Evolutionary conservation across 495 filamentous ascomycete species (phyloP), one percentile per base, ranked within the genome.

Genomic region (Neurospora tetrasperma): DNA sequence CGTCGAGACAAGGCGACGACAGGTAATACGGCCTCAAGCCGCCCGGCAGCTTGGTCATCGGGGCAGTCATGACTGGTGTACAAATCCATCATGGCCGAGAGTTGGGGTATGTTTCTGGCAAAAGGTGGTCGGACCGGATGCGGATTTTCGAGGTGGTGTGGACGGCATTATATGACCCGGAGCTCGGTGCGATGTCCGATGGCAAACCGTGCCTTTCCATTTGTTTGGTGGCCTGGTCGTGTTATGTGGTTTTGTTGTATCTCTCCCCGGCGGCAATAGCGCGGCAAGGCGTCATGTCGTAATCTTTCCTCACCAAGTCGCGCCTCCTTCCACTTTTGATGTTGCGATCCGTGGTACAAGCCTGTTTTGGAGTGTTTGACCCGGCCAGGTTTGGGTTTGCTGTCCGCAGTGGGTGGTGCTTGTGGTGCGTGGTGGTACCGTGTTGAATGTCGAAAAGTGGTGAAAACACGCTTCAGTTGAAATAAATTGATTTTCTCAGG

Each of bases 401-500:
- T 62, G 23, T 62, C 54, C 54, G 23, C 11, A 31, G 27, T 31
- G 27, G 48, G 5, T 23, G 44, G 44, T 48, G 44, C 8, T n/a
- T 23, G 27, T 31, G 27, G 27, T 31, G 27, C 2, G 46, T 54
- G 48, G 46, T 54, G 46, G 54, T 62, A 27, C 54, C 54, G 54
- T 62, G 54, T 62, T 62, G 54, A 23, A 62, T 18, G 54, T 62
- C 35, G 54, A 18, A 59, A 59, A 18, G 54, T 62, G 54, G 27
- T 31, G 54, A 27, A 62, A 27, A 80, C 79, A 80, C 76, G 78
- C 75, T 77, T 38, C 35, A 38, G 35, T 38, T 78, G 76, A 71
- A 18, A 54, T 78, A 77, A 78, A 80, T 79, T 78, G 76, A 72
- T 54, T 74, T 78, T 72, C 43, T 23, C 69, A 75, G 75, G 76